These are phyloP conservation scores for Kalaharituber pfeilii DNA, from an alignment of 2,329 filamentous ascomycete species.

Conservation along the genomic window DNA sequence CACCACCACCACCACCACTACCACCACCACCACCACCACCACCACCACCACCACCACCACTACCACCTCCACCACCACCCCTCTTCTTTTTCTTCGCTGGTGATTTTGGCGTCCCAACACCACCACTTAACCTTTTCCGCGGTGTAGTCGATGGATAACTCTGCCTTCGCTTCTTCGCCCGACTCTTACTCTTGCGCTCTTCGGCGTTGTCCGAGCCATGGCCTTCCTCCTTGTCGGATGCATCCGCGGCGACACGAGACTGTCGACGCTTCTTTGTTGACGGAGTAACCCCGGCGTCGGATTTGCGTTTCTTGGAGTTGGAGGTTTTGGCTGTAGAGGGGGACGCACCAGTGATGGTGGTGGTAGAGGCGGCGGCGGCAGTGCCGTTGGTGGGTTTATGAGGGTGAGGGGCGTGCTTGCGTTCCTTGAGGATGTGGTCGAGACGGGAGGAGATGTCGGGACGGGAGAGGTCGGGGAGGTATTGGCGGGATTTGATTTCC, in stretches of 20 bases:
- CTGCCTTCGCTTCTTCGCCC: too few species aligned
- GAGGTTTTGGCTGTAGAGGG: too few species aligned
- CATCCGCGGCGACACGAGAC: conserved; percentile 7
- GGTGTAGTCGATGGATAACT: too few species aligned
- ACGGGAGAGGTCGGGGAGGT: too few species aligned
- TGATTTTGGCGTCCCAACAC: conserved; percentile 1
- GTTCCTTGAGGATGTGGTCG: too few species aligned
- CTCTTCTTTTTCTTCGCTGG: not conserved
- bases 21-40: not conserved
- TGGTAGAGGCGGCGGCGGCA: too few species aligned
- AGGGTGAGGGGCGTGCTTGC: not conserved
- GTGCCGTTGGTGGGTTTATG: too few species aligned
- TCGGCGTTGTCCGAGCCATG: conserved; percentile 24
- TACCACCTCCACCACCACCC: not conserved
- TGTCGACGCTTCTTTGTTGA: conserved; percentile 15
- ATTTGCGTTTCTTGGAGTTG: not conserved
- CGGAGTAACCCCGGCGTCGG: not conserved
- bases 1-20: not conserved
- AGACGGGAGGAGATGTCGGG: too few species aligned
- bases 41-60: not conserved
- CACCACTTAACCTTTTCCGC: not conserved
- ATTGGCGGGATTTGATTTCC: conserved; percentile 3
- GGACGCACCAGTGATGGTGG: too few species aligned
- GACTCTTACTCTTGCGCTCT: not conserved
- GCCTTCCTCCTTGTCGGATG: conserved; percentile 20